phyloP scores from a whole-genome alignment of 2,329 filamentous ascomycete species.

The Rutstroemia sp. region DNA sequence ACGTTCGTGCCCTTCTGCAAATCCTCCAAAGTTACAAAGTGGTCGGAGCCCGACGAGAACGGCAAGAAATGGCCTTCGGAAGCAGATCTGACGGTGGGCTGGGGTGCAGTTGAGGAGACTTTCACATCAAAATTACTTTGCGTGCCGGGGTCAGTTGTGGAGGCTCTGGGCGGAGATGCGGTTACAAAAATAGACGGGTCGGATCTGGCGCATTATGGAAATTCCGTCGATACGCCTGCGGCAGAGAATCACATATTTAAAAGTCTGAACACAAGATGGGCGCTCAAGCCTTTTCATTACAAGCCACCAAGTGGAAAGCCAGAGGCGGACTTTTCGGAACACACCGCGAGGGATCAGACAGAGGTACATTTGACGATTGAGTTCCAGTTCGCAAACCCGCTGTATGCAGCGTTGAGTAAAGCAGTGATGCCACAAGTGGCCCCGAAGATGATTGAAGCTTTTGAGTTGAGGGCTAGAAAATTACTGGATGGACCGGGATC shows the following conservation, averaged over 20 bases:
- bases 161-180: conserved; percentile 62
- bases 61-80: conserved; percentile 56
- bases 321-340: conserved; percentile 23
- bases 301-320: conserved; percentile 35
- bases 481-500: conserved; percentile 35
- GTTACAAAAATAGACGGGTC: conserved; percentile 36
- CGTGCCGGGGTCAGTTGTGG: conserved; percentile 62
- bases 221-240: conserved; percentile 29
- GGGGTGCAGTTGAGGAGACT: conserved; percentile 72
- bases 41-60: conserved; percentile 48
- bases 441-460: conserved; percentile 84
- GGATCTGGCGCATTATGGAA: conserved; percentile 35
- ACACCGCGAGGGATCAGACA: conserved; percentile 43
- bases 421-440: conserved; percentile 80
- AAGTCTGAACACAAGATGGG: conserved; percentile 64
- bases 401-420: conserved; percentile 75
- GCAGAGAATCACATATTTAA: conserved; percentile 51
- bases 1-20: conserved; percentile 90
- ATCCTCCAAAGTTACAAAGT: conserved; percentile 67
- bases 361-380: conserved; percentile 69
- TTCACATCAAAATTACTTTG: conserved; percentile 79
- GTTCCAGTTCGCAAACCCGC: conserved; percentile 81
- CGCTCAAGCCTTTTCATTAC: conserved; percentile 43
- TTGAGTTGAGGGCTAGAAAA: conserved; percentile 70
- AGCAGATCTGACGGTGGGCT: conserved; percentile 78